phyloP scores from a whole-genome alignment of 192 early-diverging fungal genomes.

The Oehlia diaphana region DNA sequence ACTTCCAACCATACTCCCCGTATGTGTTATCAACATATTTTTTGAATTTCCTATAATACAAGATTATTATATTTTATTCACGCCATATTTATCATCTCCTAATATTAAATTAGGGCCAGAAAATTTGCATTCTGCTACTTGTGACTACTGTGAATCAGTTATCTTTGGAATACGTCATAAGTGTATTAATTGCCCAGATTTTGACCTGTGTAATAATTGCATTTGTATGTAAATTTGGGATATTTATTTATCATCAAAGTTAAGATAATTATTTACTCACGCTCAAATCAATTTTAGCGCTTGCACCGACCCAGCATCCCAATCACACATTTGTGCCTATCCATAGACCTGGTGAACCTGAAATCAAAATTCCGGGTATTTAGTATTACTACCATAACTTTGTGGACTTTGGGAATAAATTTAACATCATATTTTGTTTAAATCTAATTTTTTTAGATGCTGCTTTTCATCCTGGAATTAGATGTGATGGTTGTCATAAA shows the following conservation, averaged over 20 bases:
- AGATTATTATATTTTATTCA: neutral
- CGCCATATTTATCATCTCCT: neutral
- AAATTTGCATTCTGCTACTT: conserved; percentile 36
- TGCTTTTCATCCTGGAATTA: conserved; percentile 39
- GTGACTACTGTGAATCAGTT: conserved; percentile 55
- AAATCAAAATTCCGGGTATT: conserved; percentile 31
- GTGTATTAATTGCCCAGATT: conserved; percentile 58
- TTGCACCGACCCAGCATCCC: conserved; percentile 42
- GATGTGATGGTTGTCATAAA: conserved; percentile 49
- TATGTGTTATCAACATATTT: neutral
- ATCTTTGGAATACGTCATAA: conserved; percentile 60
- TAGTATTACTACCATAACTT: neutral
- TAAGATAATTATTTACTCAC: neutral
- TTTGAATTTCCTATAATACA: neutral
- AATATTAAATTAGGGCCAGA: neutral
- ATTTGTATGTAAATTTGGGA: conserved; percentile 26
- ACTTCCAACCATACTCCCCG: neutral
- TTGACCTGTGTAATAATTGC: conserved; percentile 61
- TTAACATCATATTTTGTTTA: neutral
- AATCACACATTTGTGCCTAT: conserved; percentile 46
- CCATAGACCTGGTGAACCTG: conserved; percentile 33
- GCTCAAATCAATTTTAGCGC: conserved; percentile 10
- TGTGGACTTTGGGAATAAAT: neutral
- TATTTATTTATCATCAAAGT: neutral
- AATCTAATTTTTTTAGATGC: conserved; percentile 10